Percentiles rank a stretch among this genome's conserved stretches.
Conservation (phyloP, 1,139 yeast genomes). For the Hyphopichia pseudoburtonii region DNA sequence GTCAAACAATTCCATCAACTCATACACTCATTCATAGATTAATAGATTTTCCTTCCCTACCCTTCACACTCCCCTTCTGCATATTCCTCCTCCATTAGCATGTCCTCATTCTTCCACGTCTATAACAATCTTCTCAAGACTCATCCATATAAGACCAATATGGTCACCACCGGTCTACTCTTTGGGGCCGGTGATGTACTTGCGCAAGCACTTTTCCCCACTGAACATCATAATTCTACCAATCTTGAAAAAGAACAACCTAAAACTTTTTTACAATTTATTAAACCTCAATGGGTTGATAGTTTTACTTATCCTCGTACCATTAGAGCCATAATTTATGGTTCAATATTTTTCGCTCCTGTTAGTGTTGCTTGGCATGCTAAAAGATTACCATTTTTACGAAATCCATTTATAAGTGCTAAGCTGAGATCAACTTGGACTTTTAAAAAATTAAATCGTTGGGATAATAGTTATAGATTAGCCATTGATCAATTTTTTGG, state of each 20-base stretch:
- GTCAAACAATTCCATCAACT: too few relatives aligned
- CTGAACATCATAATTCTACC: slow-evolving; percentile 21
- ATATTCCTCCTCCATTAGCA: not conserved
- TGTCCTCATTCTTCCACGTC: slow-evolving; percentile 22
- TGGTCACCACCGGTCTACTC: slow-evolving; percentile 55
- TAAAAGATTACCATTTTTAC: slow-evolving; percentile 49
- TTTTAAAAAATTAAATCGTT: slow-evolving; percentile 5
- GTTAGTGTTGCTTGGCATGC: slow-evolving; percentile 72
- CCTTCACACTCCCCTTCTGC: too few relatives aligned
- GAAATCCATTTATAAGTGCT: slow-evolving; percentile 36
- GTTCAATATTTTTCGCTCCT: slow-evolving; percentile 76
- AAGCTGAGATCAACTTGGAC: slow-evolving; percentile 6
- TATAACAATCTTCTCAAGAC: slow-evolving; percentile 43
- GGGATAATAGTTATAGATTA: slow-evolving; percentile 38
- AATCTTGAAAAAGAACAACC: slow-evolving; percentile 10
- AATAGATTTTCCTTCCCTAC: too few relatives aligned
- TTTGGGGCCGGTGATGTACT: slow-evolving; percentile 75
- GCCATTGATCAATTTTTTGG: slow-evolving; percentile 36
- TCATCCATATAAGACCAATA: slow-evolving; percentile 56
- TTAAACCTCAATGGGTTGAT: slow-evolving; percentile 9
- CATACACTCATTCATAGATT: too few relatives aligned
- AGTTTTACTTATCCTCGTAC: slow-evolving; percentile 51
- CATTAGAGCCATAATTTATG: slow-evolving; percentile 66
- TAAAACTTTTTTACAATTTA: slow-evolving; percentile 1
- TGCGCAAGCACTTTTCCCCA: slow-evolving; percentile 64